Evolutionary conservation across 257 asterid species (phyloP).

Genomic region (Knoxia roxburghii): DNA sequence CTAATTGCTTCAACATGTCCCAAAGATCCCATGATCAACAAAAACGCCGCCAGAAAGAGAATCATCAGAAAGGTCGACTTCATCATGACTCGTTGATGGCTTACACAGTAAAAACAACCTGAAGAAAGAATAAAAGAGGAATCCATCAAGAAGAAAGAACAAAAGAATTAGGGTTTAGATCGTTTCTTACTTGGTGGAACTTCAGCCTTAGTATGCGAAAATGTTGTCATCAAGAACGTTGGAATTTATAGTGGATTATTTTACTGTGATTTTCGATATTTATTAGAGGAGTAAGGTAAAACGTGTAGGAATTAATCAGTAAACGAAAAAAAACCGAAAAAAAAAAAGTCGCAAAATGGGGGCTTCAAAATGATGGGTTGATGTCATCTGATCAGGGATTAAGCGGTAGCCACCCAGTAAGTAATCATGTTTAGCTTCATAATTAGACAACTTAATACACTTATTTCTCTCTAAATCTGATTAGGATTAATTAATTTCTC

Average conservation of each 20-base stretch:
- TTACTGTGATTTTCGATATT: not conserved
- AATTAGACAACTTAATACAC: not conserved
- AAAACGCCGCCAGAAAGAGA: not conserved
- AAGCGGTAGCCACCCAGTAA: not conserved
- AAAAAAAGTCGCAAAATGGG: too few relatives aligned
- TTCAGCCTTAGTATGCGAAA: not conserved
- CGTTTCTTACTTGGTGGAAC: not conserved
- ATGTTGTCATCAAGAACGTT: not conserved
- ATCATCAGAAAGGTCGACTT: not conserved
- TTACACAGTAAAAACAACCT: too few relatives aligned
- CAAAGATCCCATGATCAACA: not conserved
- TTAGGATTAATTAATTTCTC: too few relatives aligned
- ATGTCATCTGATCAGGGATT: not conserved
- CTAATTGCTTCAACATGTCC: not conserved
- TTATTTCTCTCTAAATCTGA: not conserved
- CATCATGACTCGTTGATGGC: not conserved
- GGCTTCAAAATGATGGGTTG: not conserved
- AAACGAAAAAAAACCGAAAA: not conserved
- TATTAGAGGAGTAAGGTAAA: not conserved
- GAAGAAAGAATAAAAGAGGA: too few relatives aligned
- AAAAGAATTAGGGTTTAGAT: not conserved
- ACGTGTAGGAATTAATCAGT: not conserved
- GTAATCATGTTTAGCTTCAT: constrained; percentile 1
- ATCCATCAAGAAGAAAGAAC: not conserved
- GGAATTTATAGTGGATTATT: not conserved